These are phyloP conservation scores for Dentipellis sp. DNA, from an alignment of 768 basidiomycete genomes.

Conservation along the genomic window DNA sequence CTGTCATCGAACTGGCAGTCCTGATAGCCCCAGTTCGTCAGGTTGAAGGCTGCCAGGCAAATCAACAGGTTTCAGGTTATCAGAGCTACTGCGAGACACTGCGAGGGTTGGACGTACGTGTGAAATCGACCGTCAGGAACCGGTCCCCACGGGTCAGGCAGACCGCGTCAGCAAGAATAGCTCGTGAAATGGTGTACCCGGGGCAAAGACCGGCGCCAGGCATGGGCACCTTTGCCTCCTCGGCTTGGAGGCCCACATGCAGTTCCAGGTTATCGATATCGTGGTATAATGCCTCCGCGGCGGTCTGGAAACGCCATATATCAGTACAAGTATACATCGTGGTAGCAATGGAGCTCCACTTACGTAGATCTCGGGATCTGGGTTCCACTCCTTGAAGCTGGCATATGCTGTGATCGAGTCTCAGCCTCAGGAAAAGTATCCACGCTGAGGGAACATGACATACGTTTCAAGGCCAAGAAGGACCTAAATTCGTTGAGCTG, in stretches of 20 bases:
- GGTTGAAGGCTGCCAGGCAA: constrained; percentile 44
- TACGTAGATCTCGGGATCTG: constrained; percentile 18
- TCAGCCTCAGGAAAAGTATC: neutral
- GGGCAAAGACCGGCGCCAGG: constrained; percentile 74
- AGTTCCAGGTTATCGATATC: constrained; percentile 77
- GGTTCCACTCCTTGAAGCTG: constrained; percentile 28
- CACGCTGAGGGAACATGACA: neutral
- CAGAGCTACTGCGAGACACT: neutral
- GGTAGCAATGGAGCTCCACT: neutral
- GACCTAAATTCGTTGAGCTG: constrained; percentile 27
- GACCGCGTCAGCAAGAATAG: constrained; percentile 77
- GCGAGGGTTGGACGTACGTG: constrained; percentile 38
- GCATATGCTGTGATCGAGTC: constrained; percentile 2
- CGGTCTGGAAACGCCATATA: constrained; percentile 28
- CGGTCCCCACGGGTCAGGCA: constrained; percentile 71
- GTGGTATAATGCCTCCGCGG: constrained; percentile 57
- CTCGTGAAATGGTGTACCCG: constrained; percentile 75
- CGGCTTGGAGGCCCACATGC: constrained; percentile 45
- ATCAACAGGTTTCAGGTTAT: neutral
- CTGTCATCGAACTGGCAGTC: constrained; percentile 54
- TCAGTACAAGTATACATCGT: neutral
- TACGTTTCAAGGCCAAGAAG: constrained; percentile 63
- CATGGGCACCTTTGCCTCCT: constrained; percentile 54
- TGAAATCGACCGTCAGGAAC: constrained; percentile 69
- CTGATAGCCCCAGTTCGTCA: constrained; percentile 73